Evolutionary conservation across 371 early-diverging fungal genomes (phyloP), one percentile per base, ranked within the genome.

Genomic region (Scutellospora calospora): DNA sequence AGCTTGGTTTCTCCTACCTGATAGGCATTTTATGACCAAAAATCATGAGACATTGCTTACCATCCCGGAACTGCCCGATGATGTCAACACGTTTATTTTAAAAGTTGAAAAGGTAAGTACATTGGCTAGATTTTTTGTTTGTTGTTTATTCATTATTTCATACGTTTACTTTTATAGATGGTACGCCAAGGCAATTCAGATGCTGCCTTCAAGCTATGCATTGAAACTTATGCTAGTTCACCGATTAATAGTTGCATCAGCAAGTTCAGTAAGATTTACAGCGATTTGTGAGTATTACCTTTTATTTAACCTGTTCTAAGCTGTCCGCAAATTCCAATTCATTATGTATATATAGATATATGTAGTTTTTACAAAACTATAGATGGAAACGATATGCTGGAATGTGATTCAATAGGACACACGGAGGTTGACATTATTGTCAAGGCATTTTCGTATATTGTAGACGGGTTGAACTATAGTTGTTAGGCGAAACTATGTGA

Each of bases 191-290:
- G 31, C 62, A 25, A 31, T 27, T 51, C 57, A 52, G 45, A 49
- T 25, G 41, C 33, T n/a, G 57, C 73, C 38, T 73, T 73, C 38
- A 38, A 73, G 41, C 33, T 73, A 59, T 80, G 73, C 25, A 41
- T 80, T 51, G 52, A 80, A 22, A 80, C 20, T 8, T 33, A 69
- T 55, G 8, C 54, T 68, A 41, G 31, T 69, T 79, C 35, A n/a
- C 33, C 52, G 11, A 72, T 29, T 33, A 79, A 79, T 25, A 54
- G 71, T 72, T 69, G 45, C 25, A 78, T 79, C 11, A 18, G 54
- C 41, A 79, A 71, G 55, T n/a, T 79, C 14, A 79, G 68, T 49
- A 79, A 79, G 1, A 80, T 80, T 54, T 80, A 80, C 54, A 4
- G 20, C n/a, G 68, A 80, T 31, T 80, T 80, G 71, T 80, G 49